Evolutionary conservation across 2,329 filamentous ascomycete genomes (phyloP).

Genomic region (Ascomycota sp.): DNA sequence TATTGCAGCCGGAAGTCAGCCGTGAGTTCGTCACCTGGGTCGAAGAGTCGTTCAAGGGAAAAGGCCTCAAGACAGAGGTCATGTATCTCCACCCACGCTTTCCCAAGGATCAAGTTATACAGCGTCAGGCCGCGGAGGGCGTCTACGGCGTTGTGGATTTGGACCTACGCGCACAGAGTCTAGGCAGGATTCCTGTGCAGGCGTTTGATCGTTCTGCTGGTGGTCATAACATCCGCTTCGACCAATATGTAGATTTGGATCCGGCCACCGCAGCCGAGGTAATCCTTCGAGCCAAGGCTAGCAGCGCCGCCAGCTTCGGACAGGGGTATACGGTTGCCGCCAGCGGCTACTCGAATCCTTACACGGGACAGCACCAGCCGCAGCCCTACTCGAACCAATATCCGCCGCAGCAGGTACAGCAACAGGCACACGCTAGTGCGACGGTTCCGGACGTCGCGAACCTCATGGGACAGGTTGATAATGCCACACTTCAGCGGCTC

Average conservation of each 20-base stretch:
- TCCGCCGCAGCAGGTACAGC: conserved; percentile 8
- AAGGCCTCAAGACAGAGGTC: conserved; percentile 52
- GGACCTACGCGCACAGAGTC: conserved; percentile 42
- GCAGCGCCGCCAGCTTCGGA: conserved; percentile 9
- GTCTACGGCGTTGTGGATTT: conserved; percentile 69
- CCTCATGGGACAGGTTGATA: conserved; percentile 45
- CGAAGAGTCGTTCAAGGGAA: conserved; percentile 49
- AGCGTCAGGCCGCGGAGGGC: conserved; percentile 68
- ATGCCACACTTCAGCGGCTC: conserved; percentile 46
- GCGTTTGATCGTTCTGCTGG: conserved; percentile 64
- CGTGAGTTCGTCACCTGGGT: conserved; percentile 67
- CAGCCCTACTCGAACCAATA: conserved; percentile 12
- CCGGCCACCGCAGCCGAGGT: conserved; percentile 60
- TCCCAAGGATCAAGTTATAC: conserved; percentile 55
- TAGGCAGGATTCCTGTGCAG: conserved; percentile 56
- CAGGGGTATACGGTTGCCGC: conserved; percentile 9
- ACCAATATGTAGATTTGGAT: conserved; percentile 70
- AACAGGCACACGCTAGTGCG: conserved; percentile 11
- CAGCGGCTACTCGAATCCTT: conserved; percentile 11
- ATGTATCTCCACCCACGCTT: conserved; percentile 60
- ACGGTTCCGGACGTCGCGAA: conserved; percentile 32
- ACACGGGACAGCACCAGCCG: conserved; percentile 10
- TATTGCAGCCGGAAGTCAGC: conserved; percentile 57
- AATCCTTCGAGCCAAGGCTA: conserved; percentile 45
- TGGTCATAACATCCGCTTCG: conserved; percentile 55